Percentiles rank a stretch among this genome's conserved stretches.
Conservation (phyloP, 1,284 basidiomycete genomes). For the Singerocomus rubriflavus region DNA sequence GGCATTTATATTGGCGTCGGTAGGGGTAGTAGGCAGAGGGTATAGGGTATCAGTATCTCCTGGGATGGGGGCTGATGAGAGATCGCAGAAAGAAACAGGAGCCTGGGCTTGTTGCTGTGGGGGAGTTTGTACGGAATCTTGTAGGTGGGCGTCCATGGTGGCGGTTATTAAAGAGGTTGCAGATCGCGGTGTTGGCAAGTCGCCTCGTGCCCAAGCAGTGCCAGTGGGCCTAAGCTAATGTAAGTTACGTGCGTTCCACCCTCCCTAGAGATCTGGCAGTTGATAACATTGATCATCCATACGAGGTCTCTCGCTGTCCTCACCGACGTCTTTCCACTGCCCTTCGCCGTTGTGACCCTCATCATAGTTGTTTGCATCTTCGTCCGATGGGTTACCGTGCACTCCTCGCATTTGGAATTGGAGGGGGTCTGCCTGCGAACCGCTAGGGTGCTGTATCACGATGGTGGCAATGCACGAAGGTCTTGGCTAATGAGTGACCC, state of each 20-base stretch:
- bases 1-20: not conserved
- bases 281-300: not conserved
- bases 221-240: too few relatives aligned
- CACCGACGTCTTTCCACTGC: not conserved
- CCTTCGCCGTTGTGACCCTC: not conserved
- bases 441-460: not conserved
- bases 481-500: not conserved
- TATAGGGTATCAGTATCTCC: not conserved
- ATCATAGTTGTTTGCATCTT: not conserved
- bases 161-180: slow-evolving; percentile 15
- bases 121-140: not conserved
- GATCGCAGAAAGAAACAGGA: not conserved
- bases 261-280: too few relatives aligned
- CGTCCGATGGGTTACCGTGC: not conserved
- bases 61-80: not conserved
- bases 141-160: slow-evolving; percentile 14
- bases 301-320: not conserved
- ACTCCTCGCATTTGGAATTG: not conserved
- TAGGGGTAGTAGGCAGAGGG: not conserved
- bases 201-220: too few relatives aligned
- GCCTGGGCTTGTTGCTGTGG: not conserved
- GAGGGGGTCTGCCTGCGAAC: not conserved
- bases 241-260: too few relatives aligned
- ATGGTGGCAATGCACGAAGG: not conserved
- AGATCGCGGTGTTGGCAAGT: not conserved